Evolutionary conservation across 345 rosid species (phyloP), one percentile per base, ranked within the genome.

Genomic region (Sisymbrium irio): DNA sequence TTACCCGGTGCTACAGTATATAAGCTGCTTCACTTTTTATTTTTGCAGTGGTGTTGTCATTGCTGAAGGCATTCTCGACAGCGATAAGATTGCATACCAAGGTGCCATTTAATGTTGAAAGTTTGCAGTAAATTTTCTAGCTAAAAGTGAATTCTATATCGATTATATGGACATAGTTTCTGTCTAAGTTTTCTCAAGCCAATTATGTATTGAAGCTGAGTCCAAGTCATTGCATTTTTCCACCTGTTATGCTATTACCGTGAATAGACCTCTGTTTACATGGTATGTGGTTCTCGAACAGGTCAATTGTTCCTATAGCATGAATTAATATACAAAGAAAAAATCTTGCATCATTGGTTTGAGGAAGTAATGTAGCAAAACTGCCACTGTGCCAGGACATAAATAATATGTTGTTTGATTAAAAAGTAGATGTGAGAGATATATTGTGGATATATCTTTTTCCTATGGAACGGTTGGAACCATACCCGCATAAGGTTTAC

Each of bases 1-100:
- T 61, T 35, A 51, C 32, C 46, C 47, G 3, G 2, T 75, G 45
- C 57, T 51, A 15, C 25, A 51, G 30, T 37, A 40, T 20, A 49
- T 50, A 55, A 9, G 36, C 28, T 60, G 27, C 40, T 37, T 65
- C 35, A 72, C 74, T 67, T 44, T 75, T 75, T 62, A 15, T 65
- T 73, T 82, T 77, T 80, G 85, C 89, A 94, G 99, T 83, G 97
- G 98, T 73, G 97, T 88, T 72, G 93, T 89, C 78, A 94, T 94
- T 63, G 97, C 98, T 33, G 97, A 91, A 84, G 88, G 97, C 53
- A 74, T 91, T 84, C 89, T 94, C 35, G 69, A 83, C 45, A 81
- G 77, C 64, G 82, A 79, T 57, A 75, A 71, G 44, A 69, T 84
- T 74, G 86, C 87, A 70, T 65, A 79, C 56, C 78, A 83, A 47